Conservation (phyloP, 805 yeast genomes). For the Wickerhamomyces bovis region DNA sequence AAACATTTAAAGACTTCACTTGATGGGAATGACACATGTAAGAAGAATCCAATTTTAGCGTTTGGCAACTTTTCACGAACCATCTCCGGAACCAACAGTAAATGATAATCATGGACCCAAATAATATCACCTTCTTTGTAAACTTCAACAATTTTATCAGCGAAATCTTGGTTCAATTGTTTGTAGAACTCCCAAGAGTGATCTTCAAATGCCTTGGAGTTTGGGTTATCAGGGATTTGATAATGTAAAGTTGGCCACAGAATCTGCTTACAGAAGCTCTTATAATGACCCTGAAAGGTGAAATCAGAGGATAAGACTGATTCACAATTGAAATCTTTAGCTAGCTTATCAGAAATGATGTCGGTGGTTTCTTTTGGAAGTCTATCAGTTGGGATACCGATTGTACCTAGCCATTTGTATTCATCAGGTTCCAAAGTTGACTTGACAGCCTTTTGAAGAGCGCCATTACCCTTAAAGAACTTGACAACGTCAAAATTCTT, state of each 20-base stretch:
- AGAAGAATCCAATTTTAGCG: constrained; percentile 85
- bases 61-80: constrained; percentile 67
- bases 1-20: constrained; percentile 92
- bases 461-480: constrained; percentile 79
- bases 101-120: constrained; percentile 94
- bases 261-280: constrained; percentile 87
- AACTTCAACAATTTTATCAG: constrained; percentile 60
- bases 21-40: constrained; percentile 93
- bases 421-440: constrained; percentile 42
- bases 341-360: constrained; percentile 45
- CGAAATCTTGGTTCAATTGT: constrained; percentile 68
- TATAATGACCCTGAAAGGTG: constrained; percentile 85
- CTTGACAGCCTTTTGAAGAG: constrained; percentile 76
- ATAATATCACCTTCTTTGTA: constrained; percentile 73
- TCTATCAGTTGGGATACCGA: constrained; percentile 86
- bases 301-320: constrained; percentile 72
- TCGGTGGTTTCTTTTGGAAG: constrained; percentile 52
- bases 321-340: constrained; percentile 45
- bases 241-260: constrained; percentile 94
- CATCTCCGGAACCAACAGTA: constrained; percentile 81
- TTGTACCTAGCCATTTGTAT: constrained; percentile 80
- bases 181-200: constrained; percentile 89
- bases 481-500: constrained; percentile 47
- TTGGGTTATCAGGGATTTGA: constrained; percentile 93
- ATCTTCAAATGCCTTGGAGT: constrained; percentile 90